Evolutionary conservation across 2,329 filamentous ascomycete species (phyloP).

Genomic region (Akanthomyces lecanii): DNA sequence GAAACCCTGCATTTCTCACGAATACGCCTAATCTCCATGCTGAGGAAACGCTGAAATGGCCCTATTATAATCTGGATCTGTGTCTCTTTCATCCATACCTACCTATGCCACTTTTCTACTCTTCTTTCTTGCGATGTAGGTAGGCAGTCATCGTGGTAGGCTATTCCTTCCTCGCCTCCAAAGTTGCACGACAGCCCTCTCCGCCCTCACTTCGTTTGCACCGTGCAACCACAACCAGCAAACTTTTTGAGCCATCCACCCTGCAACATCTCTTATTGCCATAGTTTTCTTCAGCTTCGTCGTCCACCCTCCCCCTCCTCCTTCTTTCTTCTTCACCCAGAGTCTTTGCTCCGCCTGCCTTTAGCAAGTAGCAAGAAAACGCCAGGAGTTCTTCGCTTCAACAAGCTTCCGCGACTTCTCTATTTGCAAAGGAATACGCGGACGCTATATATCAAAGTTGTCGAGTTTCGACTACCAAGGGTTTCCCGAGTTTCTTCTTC

Average conservation of each 20-base stretch:
- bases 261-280: neutral
- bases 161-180: slow-evolving; percentile 11
- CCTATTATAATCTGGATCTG: neutral
- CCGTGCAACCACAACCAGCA: slow-evolving; percentile 12
- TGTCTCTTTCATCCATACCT: neutral
- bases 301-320: neutral
- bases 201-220: slow-evolving; percentile 12
- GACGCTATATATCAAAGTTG: neutral
- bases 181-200: slow-evolving; percentile 4
- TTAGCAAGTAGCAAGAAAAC: neutral
- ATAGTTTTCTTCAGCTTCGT: neutral
- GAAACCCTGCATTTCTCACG: too few relatives aligned
- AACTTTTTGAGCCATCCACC: slow-evolving; percentile 1
- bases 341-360: neutral
- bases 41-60: neutral
- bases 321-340: neutral
- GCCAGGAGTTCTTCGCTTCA: too few relatives aligned
- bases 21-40: too few relatives aligned
- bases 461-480: too few relatives aligned
- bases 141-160: neutral
- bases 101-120: neutral
- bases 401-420: neutral
- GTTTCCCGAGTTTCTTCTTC: neutral
- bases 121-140: neutral
- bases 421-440: too few relatives aligned